Base-by-base conservation (phyloP, 495 filamentous ascomycete species). In the Penicilliopsis zonata region DNA sequence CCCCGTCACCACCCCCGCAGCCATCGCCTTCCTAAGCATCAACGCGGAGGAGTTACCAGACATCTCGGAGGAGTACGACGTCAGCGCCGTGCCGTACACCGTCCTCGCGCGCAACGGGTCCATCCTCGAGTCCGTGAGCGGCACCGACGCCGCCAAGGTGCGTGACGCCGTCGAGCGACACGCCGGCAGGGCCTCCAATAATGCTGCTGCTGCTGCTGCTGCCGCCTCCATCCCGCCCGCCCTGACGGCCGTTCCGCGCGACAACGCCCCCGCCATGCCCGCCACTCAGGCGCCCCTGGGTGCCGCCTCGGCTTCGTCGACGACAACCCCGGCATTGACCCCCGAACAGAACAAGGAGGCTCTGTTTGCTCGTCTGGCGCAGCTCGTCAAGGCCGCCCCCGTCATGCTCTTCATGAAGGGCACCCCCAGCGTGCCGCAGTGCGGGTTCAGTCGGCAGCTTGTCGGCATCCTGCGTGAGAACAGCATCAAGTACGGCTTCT, bases 401-500 rank as follows among this genome's bases (percentile, higher is more conserved):
- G 88, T 96, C 13, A 95, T 96, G 90, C 69, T 98, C 34, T 98
- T 98, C 62, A 72, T 72, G 68, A 72, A 72, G 50, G 63, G 90
- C 20, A 94, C 92, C 1, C 90, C 90, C 0, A 82, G 76, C 42
- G 69, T 74, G 35, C 90, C 90, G 5, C 86, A 95, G 58, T 98
- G 90, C 52, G 90, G 90, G 2, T 98, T 95, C 63, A 90, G 82
- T 40, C 69, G 87, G 33, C 85, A 94, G 59, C 51, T 93, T 22
- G 92, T 96, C 10, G 74, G 65, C 2, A 66, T 96, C 21, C 60
- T 96, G 35, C 74, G 90, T 35, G 86, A 94, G 63, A 74, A 78
- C 37, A 78, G 79, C 31, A 80, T 99, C 22, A 81, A 88, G 50
- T 99, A 96, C 57, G 92, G 90, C 5, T 96, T 96, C 69, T 99